Base-by-base conservation (phyloP, 257 asterid genomes). In the Schizonepeta tenuifolia region DNA sequence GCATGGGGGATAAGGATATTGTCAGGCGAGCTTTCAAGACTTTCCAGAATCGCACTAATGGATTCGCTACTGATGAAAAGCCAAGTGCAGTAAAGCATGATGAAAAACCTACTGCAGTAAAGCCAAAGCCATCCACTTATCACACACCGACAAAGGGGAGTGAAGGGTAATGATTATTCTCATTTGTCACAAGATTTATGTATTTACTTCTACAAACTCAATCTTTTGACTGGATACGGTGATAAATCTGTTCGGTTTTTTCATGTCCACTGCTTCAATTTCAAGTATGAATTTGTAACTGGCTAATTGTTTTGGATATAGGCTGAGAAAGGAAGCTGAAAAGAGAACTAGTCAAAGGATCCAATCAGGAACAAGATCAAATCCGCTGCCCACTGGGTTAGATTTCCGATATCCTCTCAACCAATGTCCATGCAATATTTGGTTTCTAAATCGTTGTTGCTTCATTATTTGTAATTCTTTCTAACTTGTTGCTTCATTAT, bases 1-100 rank as follows among this genome's bases (percentile, higher is more conserved):
- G 77, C 58, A 91, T 93, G 98, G 98, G 97, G 82, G 97, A 93
- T 80, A 93, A 93, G 85, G 98, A 91, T 74, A 93, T 93, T 22
- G 96, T 93, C 26, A 84, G 75, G 69, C 83, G 96, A 69, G 98
- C 96, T 77, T 93, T 93, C 78, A 93, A 81, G 87, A 70, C 93
- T 73, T 91, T 93, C 74, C 96, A 89, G 77, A 88, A 83, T 69
- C 86, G 84, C 31, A 56, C 67, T n/a, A 84, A 70, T 72, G 91
- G 78, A 70, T 77, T 83, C 49, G 62, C 69, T 12, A 41, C 61
- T 50, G 83, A 88, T 79, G 85, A 79, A 57, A 86, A 77, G 55
- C 65, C 78, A 41, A 74, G 74, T 66, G 11, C 82, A 65, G 67
- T 70, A 21, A 78, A 85, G 62, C 83, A 83, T 84, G 96, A 93